phyloP scores from a whole-genome alignment of 1,139 yeast species.

The Zhuliangozyma blackwelliae region DNA sequence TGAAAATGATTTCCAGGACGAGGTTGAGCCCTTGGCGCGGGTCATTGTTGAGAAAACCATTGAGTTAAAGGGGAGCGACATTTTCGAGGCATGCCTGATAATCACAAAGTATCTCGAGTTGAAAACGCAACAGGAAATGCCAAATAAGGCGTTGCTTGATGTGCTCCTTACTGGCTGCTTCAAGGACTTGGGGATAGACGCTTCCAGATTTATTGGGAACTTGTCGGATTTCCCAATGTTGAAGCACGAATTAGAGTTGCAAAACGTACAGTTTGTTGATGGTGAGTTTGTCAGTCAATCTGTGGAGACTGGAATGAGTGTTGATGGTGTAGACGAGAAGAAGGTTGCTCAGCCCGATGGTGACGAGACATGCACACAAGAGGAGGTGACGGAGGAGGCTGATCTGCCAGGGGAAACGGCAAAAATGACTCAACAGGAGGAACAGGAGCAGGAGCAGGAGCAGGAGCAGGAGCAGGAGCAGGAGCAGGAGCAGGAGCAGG shows the following conservation, averaged over 20 bases:
- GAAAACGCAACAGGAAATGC: conserved; percentile 2
- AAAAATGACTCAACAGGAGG: too few relatives aligned
- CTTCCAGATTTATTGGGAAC: conserved; percentile 2
- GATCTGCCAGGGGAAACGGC: not conserved
- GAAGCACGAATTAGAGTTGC: conserved; percentile 1
- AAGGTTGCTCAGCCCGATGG: not conserved
- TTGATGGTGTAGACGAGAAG: not conserved
- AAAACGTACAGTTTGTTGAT: conserved; percentile 1
- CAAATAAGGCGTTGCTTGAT: conserved; percentile 10
- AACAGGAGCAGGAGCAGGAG: not conserved
- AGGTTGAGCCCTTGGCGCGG: conserved; percentile 3
- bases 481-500: not conserved
- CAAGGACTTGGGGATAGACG: conserved; percentile 7
- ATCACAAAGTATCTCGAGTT: conserved; percentile 10
- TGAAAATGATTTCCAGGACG: conserved; percentile 8
- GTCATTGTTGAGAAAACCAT: conserved; percentile 2
- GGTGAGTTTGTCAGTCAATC: conserved; percentile 1
- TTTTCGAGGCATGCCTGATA: conserved; percentile 3
- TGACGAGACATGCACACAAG: not conserved
- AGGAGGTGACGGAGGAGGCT: not conserved
- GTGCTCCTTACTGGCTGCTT: conserved; percentile 7
- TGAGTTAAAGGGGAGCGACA: not conserved
- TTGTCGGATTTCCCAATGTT: conserved; percentile 1
- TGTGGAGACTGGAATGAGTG: not conserved
- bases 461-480: not conserved